Evolutionary conservation across 768 basidiomycete genomes (phyloP), one percentile per base, ranked within the genome.

Genomic region (Exidia glandulosa): DNA sequence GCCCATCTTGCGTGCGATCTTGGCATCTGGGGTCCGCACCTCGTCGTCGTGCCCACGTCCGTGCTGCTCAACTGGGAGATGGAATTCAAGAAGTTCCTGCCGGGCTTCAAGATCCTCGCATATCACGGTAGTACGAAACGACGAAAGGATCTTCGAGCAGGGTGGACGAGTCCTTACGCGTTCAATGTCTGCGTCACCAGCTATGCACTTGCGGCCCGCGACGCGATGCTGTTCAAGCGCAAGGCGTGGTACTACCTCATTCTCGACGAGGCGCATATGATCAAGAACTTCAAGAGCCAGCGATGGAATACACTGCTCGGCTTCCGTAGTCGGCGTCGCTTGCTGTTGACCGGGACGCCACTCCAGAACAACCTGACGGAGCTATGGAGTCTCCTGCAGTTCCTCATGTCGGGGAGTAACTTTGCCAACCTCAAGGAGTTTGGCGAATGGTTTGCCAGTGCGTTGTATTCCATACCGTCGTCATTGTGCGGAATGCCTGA

Each of bases 181-280:
- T 94, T 94, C 77, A 94, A 96, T 63, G 93, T 93, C 57, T 94
- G 92, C 72, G 87, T 95, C 70, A 96, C 93, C 0, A 94, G 91
- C 16, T 96, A 96, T 69, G 87, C 91, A 3, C 81, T 95, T 30
- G 93, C 91, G n/a, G 86, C 89, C 67, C 84, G 88, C 37, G 94
- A 96, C 69, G 85, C 90, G 57, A 84, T 90, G 66, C 87, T 94
- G 19, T 93, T 95, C 77, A 90, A 90, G 71, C 84, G 94, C 45
- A 94, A 92, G 73, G 76, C 82, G 56, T 95, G 94, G 94, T 91
- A 93, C 68, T 96, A 96, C 66, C 90, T 96, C 87, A 84, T 96
- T 59, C 83, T 96, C 4, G 93, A 96, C 69, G 93, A 96, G 72
- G 94, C 93, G 6, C 93, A 96, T 68, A 95, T 94, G 84, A 94